Base-by-base conservation (phyloP, 345 rosid species). In the Lenwebbia sp. region DNA sequence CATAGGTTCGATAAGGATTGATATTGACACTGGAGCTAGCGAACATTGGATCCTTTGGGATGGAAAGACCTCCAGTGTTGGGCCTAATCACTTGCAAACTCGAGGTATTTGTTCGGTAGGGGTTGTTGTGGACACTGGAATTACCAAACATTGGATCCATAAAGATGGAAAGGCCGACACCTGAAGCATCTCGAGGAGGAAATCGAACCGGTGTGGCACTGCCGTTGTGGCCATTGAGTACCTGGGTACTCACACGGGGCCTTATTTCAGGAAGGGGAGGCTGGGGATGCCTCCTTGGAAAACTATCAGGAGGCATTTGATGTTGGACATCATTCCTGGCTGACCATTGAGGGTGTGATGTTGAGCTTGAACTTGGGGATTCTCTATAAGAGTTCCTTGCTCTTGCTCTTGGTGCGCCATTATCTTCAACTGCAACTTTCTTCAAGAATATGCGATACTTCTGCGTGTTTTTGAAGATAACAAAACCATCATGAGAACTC, bases 381-480 rank as follows among this genome's bases (percentile, higher is more conserved):
- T 21, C 26, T 70, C 81, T 70, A 19, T 10, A 44, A 9, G 47
- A 44, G 14, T 83, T 47, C n/a, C 41, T 30, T 83, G 41, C 14
- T 33, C 62, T 56, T 51, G 40, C 47, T 50, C 52, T 10, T 55
- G 54, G 54, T 54, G 56, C 41, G 62, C 23, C 84, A 37, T 83
- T 30, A 26, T 30, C 40, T 83, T 12, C n/a, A 28, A 25, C 78
- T 14, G 83, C 83, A 8, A 54, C 85, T 75, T 82, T 56, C 85
- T 30, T 86, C 74, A 83, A 70, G 85, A 83, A 86, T 37, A 86
- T 54, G 53, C 88, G 81, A 82, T 83, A 86, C 65, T 86, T 86
- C 88, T 86, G 83, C 81, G 22, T 9, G 30, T 55, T 23, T n/a
- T 52, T 3, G 41, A 13, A 56, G 47, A 26, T 33, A 83, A 83